Percentiles rank a stretch among this genome's conserved stretches.
These are phyloP conservation scores for Ogataea methanolica DNA, from an alignment of 805 yeast species.

Conservation along the genomic window DNA sequence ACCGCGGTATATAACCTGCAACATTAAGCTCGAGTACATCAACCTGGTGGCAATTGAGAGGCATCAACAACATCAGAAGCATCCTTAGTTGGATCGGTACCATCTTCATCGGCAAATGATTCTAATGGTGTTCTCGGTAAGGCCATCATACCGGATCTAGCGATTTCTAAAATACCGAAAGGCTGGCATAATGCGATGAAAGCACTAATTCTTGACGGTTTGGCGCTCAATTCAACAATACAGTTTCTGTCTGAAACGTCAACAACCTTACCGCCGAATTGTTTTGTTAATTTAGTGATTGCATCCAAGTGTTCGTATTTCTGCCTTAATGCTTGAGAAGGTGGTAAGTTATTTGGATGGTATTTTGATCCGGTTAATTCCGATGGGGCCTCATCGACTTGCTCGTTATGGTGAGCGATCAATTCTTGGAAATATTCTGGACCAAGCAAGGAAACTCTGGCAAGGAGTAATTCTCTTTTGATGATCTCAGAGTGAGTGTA, in stretches of 20 bases:
- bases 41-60: constrained; percentile 94
- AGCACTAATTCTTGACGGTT: constrained; percentile 83
- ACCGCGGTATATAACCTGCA: too few relatives aligned
- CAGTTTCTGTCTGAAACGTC: constrained; percentile 93
- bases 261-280: constrained; percentile 90
- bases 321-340: constrained; percentile 90
- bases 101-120: constrained; percentile 41
- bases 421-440: constrained; percentile 98
- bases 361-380: constrained; percentile 41
- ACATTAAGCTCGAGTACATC: constrained; percentile 11
- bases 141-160: constrained; percentile 98
- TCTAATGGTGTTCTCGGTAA: constrained; percentile 91
- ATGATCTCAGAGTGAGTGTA: constrained; percentile 87
- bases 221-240: constrained; percentile 89
- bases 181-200: constrained; percentile 89
- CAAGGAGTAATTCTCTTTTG: constrained; percentile 84
- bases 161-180: constrained; percentile 92
- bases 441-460: constrained; percentile 88
- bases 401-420: constrained; percentile 72
- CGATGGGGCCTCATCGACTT: constrained; percentile 40
- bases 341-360: constrained; percentile 88
- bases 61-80: constrained; percentile 78
- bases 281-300: constrained; percentile 70
- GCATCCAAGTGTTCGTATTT: constrained; percentile 87
- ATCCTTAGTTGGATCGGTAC: constrained; percentile 43